Base-by-base conservation (phyloP, 495 filamentous ascomycete species). In the Penicillium salamii region DNA sequence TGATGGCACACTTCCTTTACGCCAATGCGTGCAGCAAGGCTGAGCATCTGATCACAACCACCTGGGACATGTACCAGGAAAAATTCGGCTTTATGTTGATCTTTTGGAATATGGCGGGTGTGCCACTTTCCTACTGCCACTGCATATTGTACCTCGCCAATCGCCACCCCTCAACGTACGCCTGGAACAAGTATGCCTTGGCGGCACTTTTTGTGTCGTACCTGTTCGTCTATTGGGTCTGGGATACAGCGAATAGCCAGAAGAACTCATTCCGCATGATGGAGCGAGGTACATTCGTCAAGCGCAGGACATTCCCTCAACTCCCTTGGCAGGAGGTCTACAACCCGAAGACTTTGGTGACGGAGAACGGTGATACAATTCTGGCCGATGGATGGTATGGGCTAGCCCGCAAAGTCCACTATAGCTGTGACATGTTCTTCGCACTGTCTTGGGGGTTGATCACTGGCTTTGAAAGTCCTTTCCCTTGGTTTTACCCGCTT, bases 61-160 rank as follows among this genome's bases (percentile, higher is more conserved):
- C 17, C 21, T 81, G 78, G 81, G 93, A 98, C 68, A 97, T 98
- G 89, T 96, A 95, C 74, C 89, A 92, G 64, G 93, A 98, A 75
- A 98, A 97, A 75, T 95, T 90, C 83, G 93, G 93, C 49, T 98
- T 97, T 74, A 95, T 98, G 92, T 79, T 98, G 49, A 96, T 96
- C 65, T 98, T 98, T 80, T 98, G 93, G 93, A 98, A 98, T 70
- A 76, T 98, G 59, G 90, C 90, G 44, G 93, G 93, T 47, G 93
- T 98, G 4, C 93, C 93, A 3, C 78, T 97, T 40, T 89, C 82
- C 23, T 98, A 98, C 76, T 97, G 92, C 72, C 92, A 98, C 75
- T 93, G 88, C 76, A 89, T 86, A 20, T 70, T 98, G 55, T 97
- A 91, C 70, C 82, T 98, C 48, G 91, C 89, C 41, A 89, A 84